These are phyloP conservation scores for Monosporascus ibericus DNA, from an alignment of 2,329 filamentous ascomycete genomes.

Conservation along the genomic window DNA sequence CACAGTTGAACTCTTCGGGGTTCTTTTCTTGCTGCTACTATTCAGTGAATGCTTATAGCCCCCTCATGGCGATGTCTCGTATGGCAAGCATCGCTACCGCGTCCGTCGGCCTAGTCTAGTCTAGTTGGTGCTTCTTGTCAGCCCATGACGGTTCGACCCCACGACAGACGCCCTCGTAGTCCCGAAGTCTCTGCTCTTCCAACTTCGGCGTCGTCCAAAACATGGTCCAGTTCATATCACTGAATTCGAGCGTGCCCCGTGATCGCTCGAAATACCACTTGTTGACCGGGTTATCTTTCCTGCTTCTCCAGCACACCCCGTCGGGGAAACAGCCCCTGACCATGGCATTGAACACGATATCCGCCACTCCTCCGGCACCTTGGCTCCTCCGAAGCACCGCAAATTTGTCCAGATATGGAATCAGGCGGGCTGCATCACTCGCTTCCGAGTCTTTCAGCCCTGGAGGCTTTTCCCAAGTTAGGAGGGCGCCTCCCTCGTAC, in stretches of 20 bases:
- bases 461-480: conserved; percentile 85
- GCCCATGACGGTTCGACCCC: conserved; percentile 58
- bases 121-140: conserved; percentile 51
- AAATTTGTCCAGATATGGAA: conserved; percentile 97
- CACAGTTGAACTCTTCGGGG: too few relatives aligned
- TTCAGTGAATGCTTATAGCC: too few relatives aligned
- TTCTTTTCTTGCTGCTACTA: too few relatives aligned
- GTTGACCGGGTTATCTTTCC: conserved; percentile 90
- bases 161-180: conserved; percentile 73
- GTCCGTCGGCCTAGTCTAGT: conserved; percentile 31
- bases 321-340: conserved; percentile 80
- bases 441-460: conserved; percentile 49
- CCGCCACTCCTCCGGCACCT: conserved; percentile 85
- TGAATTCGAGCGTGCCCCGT: conserved; percentile 74
- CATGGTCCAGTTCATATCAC: conserved; percentile 89
- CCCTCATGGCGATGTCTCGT: too few relatives aligned
- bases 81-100: too few relatives aligned
- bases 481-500: conserved; percentile 90
- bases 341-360: conserved; percentile 96
- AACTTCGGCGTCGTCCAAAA: conserved; percentile 85
- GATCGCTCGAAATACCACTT: conserved; percentile 99
- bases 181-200: conserved; percentile 48
- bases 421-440: conserved; percentile 55
- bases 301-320: conserved; percentile 88
- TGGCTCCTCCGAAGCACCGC: conserved; percentile 85